Percentiles rank a stretch among this genome's conserved stretches.
phyloP scores from a whole-genome alignment of 495 filamentous ascomycete species.

The Aspergillus conjunctus region DNA sequence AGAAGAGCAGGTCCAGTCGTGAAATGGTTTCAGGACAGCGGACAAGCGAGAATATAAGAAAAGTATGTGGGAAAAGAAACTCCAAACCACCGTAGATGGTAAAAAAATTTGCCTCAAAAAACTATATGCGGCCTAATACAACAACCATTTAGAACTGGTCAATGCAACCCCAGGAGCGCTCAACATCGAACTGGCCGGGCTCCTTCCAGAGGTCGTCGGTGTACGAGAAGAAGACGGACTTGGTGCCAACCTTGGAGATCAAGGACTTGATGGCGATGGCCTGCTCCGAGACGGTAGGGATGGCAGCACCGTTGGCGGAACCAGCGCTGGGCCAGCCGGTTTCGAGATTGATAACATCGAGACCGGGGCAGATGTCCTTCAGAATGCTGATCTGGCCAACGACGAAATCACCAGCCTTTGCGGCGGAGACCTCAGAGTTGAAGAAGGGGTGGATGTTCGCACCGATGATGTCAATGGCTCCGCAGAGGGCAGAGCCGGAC shows the following conservation, averaged over 20 bases:
- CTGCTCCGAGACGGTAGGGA: conserved; percentile 70
- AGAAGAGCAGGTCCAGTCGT: conserved; percentile 29
- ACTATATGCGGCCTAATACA: conserved; percentile 21
- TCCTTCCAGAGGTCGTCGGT: conserved; percentile 82
- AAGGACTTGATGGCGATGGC: conserved; percentile 69
- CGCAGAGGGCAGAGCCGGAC: conserved; percentile 63
- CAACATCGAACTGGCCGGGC: conserved; percentile 67
- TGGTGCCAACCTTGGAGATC: conserved; percentile 52
- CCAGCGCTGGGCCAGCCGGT: conserved; percentile 85
- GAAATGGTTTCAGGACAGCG: not conserved
- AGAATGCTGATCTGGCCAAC: conserved; percentile 65
- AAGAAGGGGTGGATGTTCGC: conserved; percentile 94
- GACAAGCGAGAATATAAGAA: conserved; percentile 9
- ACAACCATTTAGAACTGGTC: conserved; percentile 49
- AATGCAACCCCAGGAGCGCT: conserved; percentile 76
- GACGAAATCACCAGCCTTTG: conserved; percentile 73
- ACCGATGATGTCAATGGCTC: conserved; percentile 72
- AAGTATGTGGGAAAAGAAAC: conserved; percentile 8
- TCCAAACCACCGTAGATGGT: conserved; percentile 29
- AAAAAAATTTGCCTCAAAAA: conserved; percentile 20
- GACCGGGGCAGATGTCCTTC: conserved; percentile 63
- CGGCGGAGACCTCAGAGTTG: conserved; percentile 65
- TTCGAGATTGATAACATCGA: conserved; percentile 77
- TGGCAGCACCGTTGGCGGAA: conserved; percentile 66
- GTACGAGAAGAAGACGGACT: conserved; percentile 78